phyloP scores from a whole-genome alignment of 1,284 basidiomycete species.

The Dichomitus squalens region DNA sequence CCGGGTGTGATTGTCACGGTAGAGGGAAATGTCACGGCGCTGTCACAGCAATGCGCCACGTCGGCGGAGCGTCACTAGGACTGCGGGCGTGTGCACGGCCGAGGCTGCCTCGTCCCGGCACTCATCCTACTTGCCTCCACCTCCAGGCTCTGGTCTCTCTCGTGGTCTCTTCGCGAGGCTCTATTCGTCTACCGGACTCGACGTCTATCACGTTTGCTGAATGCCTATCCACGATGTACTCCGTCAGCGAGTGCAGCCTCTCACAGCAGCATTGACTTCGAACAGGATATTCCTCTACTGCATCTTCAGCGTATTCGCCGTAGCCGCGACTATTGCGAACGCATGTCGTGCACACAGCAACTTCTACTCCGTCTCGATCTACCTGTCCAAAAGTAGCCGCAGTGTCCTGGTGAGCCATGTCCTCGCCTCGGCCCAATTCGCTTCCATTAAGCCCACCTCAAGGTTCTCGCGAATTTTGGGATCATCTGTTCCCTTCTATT shows the following conservation, averaged over 20 bases:
- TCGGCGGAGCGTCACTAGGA: conserved; percentile 4
- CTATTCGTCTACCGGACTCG: not conserved
- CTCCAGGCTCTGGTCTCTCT: not conserved
- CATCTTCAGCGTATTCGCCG: conserved; percentile 68
- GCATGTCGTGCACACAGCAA: conserved; percentile 87
- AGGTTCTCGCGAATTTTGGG: conserved; percentile 95
- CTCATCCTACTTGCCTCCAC: not conserved
- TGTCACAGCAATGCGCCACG: conserved; percentile 2
- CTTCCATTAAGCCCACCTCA: conserved; percentile 9
- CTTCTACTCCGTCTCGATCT: conserved; percentile 93
- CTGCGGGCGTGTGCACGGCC: not conserved
- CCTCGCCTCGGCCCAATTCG: not conserved
- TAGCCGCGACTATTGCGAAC: conserved; percentile 72
- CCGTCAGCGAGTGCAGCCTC: conserved; percentile 42
- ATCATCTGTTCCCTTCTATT: conserved; percentile 77
- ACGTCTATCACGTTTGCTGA: not conserved
- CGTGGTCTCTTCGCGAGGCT: not conserved
- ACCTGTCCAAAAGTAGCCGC: conserved; percentile 89
- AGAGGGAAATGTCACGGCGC: not conserved
- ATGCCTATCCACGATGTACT: conserved; percentile 47
- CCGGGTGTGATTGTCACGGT: not conserved
- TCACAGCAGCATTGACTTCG: conserved; percentile 54
- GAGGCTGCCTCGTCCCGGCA: not conserved
- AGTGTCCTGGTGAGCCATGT: conserved; percentile 74
- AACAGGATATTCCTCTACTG: conserved; percentile 74